Percentiles rank a stretch among this genome's conserved stretches.
Evolutionary conservation across 805 yeast species (phyloP).

Genomic region (Wickerhamomyces mucosus): DNA sequence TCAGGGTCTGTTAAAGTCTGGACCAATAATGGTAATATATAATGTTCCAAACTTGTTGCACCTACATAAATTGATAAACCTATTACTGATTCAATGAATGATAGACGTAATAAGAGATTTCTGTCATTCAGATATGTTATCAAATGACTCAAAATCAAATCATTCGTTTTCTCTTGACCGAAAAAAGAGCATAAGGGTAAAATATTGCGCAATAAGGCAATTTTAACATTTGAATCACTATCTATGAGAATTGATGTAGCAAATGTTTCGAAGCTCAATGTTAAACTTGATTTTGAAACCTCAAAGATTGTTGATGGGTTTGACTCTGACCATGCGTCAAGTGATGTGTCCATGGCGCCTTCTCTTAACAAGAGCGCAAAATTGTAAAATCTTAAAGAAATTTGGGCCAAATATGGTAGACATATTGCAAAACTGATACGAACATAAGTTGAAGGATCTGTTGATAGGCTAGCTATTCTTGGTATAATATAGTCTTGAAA

Average conservation of each 20-base stretch:
- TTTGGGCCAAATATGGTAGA: slow-evolving; percentile 61
- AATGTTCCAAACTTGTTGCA: slow-evolving; percentile 72
- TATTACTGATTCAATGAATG: slow-evolving; percentile 63
- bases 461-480: slow-evolving; percentile 38
- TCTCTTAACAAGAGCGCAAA: slow-evolving; percentile 42
- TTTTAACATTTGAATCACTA: slow-evolving; percentile 50
- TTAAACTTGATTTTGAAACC: slow-evolving; percentile 33
- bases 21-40: slow-evolving; percentile 71
- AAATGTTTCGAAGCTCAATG: slow-evolving; percentile 53
- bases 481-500: slow-evolving; percentile 83
- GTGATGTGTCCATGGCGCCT: slow-evolving; percentile 22
- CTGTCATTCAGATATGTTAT: slow-evolving; percentile 86
- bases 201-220: slow-evolving; percentile 62
- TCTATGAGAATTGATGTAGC: slow-evolving; percentile 65
- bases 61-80: slow-evolving; percentile 78
- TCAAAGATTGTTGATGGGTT: slow-evolving; percentile 32
- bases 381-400: slow-evolving; percentile 55
- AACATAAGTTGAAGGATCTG: slow-evolving; percentile 34
- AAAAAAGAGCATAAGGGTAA: slow-evolving; percentile 70
- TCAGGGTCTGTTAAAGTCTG: slow-evolving; percentile 83
- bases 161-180: slow-evolving; percentile 84
- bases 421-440: slow-evolving; percentile 64
- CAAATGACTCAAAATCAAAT: slow-evolving; percentile 78
- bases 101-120: slow-evolving; percentile 54
- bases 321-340: slow-evolving; percentile 23